Evolutionary conservation across 2,329 filamentous ascomycete species (phyloP), one percentile per base, ranked within the genome.

Genomic region (Pseudovirgaria hyperparasitica): DNA sequence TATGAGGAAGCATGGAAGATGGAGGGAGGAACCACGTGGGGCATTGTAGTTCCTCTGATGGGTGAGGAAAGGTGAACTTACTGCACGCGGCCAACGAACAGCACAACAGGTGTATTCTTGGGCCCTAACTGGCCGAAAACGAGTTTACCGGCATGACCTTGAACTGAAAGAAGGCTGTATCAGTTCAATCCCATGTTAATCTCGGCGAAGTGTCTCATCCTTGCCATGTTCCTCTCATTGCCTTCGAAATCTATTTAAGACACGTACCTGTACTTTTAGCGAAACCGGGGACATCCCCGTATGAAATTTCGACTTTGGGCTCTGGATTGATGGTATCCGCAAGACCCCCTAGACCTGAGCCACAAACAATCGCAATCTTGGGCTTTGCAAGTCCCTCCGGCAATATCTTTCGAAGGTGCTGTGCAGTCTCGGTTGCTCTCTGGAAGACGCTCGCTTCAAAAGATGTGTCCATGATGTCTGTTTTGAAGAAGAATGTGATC

Each of bases 81-180:
- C 72, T 77, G 72, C 39, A 67, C 67, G 43, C 73, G 62, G 36
- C 72, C 73, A 34, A 76, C 70, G 51, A 78, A 66, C 39, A 77
- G 57, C 16, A 76, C 67, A 5, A 69, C 67, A 2, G 72, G 68
- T 5, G 62, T 62, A 36, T 63, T 57, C 23, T 57, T 50, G 11
- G 54, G 46, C 3, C 67, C 67, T 31, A 77, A 59, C 16, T 65
- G 58, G 10, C 72, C 71, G 48, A 76, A 76, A 6, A 77, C 66
- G 31, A 78, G 58, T 45, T 73, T 75, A 25, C 72, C 72, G 33
- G 66, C 70, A 62, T 78, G 72, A 17, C 72, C 72, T 24, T 58
- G 51, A 10, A 74, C 60, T 62, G 31, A 22, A 30, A 22, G 22
- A 34, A 57, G 58, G 35, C 22, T 32, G 25, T 6, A 15, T 13